These are phyloP conservation scores for Curvularia spicifera DNA, from an alignment of 2,329 filamentous ascomycete species.

Conservation along the genomic window DNA sequence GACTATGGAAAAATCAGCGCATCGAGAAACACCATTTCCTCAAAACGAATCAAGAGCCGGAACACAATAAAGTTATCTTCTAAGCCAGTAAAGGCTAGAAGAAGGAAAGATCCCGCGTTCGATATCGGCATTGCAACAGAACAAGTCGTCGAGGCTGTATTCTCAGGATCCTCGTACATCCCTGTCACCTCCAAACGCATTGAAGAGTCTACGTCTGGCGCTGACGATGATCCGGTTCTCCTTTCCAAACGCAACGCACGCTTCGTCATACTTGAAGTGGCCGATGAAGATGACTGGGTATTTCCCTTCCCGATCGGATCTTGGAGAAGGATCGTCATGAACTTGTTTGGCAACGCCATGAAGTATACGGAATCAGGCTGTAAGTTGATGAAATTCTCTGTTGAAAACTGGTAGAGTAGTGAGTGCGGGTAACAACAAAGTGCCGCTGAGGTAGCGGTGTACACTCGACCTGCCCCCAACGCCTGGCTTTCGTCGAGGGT, in stretches of 20 bases:
- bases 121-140: constrained; percentile 29
- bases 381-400: background rate
- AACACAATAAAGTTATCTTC: constrained; percentile 39
- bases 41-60: constrained; percentile 34
- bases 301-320: constrained; percentile 50
- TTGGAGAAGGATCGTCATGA: constrained; percentile 48
- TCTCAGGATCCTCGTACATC: constrained; percentile 44
- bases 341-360: constrained; percentile 47
- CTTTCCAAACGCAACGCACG: constrained; percentile 26
- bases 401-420: background rate
- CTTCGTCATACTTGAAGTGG: constrained; percentile 39
- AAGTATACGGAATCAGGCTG: constrained; percentile 45
- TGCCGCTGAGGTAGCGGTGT: background rate
- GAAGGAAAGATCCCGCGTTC: constrained; percentile 26
- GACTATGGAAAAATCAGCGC: constrained; percentile 41
- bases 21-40: constrained; percentile 48
- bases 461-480: background rate
- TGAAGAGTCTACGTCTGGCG: constrained; percentile 14
- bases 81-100: constrained; percentile 38
- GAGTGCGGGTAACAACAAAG: background rate
- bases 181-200: constrained; percentile 19
- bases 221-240: constrained; percentile 1
- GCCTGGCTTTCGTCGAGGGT: background rate
- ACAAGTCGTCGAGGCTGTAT: constrained; percentile 36
- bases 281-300: constrained; percentile 47